A percentile compares a stretch with the other conserved stretches of the same genome.
Conservation (phyloP, 345 rosid genomes). For the Microcos paniculata region DNA sequence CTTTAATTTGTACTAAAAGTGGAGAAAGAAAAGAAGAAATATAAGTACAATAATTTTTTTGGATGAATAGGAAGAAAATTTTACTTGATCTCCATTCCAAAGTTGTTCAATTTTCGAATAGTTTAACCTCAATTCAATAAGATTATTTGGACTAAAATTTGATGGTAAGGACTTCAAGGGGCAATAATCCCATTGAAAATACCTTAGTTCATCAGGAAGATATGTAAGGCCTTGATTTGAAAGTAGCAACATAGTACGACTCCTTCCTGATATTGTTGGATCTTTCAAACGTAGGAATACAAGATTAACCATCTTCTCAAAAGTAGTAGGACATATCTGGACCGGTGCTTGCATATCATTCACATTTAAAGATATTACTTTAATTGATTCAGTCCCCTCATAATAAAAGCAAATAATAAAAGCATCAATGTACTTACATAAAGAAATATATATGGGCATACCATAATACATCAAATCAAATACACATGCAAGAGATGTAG, state of each 20-base stretch:
- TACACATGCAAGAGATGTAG: too few relatives aligned
- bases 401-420: too few relatives aligned
- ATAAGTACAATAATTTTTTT: not conserved
- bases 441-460: too few relatives aligned
- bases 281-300: too few relatives aligned
- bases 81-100: slow-evolving; percentile 31
- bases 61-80: too few relatives aligned
- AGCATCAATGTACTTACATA: too few relatives aligned
- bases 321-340: slow-evolving; percentile 24
- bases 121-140: slow-evolving; percentile 26
- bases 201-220: slow-evolving; percentile 29
- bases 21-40: not conserved
- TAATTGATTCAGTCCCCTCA: slow-evolving; percentile 31
- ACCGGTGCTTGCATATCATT: slow-evolving; percentile 24
- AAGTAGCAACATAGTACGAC: not conserved
- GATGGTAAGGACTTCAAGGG: slow-evolving; percentile 28
- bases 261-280: too few relatives aligned
- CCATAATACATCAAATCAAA: too few relatives aligned
- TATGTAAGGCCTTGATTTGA: slow-evolving; percentile 14
- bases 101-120: slow-evolving; percentile 23
- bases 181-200: slow-evolving; percentile 35
- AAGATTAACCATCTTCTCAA: slow-evolving; percentile 32
- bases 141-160: slow-evolving; percentile 21
- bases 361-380: slow-evolving; percentile 31
- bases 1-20: not conserved